Evolutionary conservation across 2,329 filamentous ascomycete genomes (phyloP).

Genomic region (Aureobasidium sp.): DNA sequence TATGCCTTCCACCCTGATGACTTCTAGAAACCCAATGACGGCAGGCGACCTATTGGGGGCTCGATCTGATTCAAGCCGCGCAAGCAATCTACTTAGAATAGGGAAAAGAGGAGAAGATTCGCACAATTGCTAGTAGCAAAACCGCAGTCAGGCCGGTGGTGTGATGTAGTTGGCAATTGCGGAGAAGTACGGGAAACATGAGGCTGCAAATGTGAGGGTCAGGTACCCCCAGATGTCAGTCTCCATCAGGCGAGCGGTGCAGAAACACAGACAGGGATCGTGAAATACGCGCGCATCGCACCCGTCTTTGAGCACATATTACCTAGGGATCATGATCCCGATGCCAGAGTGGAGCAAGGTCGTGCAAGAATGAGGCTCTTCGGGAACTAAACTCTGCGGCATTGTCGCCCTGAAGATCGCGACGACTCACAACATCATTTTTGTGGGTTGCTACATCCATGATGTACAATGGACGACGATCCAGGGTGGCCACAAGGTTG

Average conservation of each 20-base stretch:
- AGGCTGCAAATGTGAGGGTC: background rate
- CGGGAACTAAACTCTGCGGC: conserved; percentile 6
- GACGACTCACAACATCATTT: conserved; percentile 1
- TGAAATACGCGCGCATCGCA: background rate
- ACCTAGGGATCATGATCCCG: conserved; percentile 1
- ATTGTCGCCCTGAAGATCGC: conserved; percentile 7
- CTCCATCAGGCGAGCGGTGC: conserved; percentile 1
- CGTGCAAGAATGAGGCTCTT: conserved; percentile 11
- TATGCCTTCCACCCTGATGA: background rate
- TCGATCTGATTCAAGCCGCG: conserved; percentile 7
- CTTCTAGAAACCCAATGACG: conserved; percentile 13
- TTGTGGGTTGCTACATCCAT: background rate
- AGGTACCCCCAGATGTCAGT: background rate
- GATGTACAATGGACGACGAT: background rate
- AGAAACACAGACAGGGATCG: background rate
- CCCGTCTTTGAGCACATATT: background rate
- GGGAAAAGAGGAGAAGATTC: conserved; percentile 6
- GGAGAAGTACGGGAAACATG: conserved; percentile 8
- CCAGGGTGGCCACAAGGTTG: background rate
- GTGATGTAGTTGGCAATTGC: conserved; percentile 8
- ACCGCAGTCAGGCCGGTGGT: conserved; percentile 11
- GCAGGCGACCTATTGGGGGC: background rate
- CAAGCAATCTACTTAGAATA: background rate
- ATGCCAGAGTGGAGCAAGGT: background rate
- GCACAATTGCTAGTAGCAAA: background rate